Conservation (phyloP, 805 yeast genomes). For the Debaryomyces hansenii region DNA sequence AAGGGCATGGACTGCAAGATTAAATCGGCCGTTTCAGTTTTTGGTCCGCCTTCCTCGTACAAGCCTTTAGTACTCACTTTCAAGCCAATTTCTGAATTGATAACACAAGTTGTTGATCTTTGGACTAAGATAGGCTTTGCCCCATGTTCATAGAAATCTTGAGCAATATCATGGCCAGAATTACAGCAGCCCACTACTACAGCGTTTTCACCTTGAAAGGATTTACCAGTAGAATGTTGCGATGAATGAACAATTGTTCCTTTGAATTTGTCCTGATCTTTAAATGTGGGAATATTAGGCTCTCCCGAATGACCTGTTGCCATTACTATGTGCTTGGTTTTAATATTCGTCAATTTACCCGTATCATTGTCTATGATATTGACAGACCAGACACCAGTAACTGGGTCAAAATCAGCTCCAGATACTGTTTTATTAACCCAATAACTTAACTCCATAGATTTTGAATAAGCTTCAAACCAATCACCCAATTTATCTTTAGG, state of each 20-base stretch:
- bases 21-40: slow-evolving; percentile 39
- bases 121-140: slow-evolving; percentile 45
- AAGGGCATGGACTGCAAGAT: slow-evolving; percentile 35
- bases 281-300: slow-evolving; percentile 43
- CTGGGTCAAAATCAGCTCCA: slow-evolving; percentile 30
- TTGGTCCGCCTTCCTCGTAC: slow-evolving; percentile 37
- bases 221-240: slow-evolving; percentile 39
- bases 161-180: slow-evolving; percentile 47
- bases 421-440: slow-evolving; percentile 23
- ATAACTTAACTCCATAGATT: slow-evolving; percentile 39
- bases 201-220: slow-evolving; percentile 42
- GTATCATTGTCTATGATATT: slow-evolving; percentile 25
- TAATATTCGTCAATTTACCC: slow-evolving; percentile 17
- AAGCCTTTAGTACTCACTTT: slow-evolving; percentile 28
- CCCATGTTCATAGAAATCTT: slow-evolving; percentile 46
- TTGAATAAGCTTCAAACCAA: slow-evolving; percentile 43
- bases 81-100: slow-evolving; percentile 34
- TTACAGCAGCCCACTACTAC: slow-evolving; percentile 47
- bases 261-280: slow-evolving; percentile 35
- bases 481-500: slow-evolving; percentile 47
- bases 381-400: slow-evolving; percentile 30
- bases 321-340: slow-evolving; percentile 40
- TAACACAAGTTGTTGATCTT: slow-evolving; percentile 46
- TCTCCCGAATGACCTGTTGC: slow-evolving; percentile 50
- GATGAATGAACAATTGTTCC: slow-evolving; percentile 45